A percentile compares a stretch with the other conserved stretches of the same genome.
phyloP scores from a whole-genome alignment of 2,329 filamentous ascomycete species.

The Penicillium sp. region DNA sequence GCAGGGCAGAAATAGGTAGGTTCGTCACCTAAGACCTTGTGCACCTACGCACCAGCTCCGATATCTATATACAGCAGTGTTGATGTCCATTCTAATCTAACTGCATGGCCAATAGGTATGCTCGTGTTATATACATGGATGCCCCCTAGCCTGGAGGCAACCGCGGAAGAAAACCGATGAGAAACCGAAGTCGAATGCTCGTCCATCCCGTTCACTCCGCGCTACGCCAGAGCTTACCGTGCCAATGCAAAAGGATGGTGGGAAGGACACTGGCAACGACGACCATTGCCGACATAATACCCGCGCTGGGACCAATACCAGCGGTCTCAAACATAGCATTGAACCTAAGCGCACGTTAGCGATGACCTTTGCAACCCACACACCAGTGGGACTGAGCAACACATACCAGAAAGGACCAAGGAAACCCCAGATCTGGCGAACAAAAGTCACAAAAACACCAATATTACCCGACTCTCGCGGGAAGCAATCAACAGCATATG shows the following conservation, averaged over 20 bases:
- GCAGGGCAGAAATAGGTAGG: too few relatives aligned
- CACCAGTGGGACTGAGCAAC: neutral
- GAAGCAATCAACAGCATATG: constrained; percentile 59
- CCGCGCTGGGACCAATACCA: constrained; percentile 32
- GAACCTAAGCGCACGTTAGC: constrained; percentile 30
- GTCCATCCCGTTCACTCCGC: constrained; percentile 1
- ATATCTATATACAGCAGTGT: constrained; percentile 5
- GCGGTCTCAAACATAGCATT: constrained; percentile 36
- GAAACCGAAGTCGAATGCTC: neutral
- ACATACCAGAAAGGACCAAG: constrained; percentile 40
- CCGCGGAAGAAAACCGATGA: neutral
- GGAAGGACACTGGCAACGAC: constrained; percentile 33
- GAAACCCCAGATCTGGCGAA: constrained; percentile 45
- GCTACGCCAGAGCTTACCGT: constrained; percentile 25
- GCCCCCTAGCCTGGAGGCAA: neutral
- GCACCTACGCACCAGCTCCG: neutral
- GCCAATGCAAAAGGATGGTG: constrained; percentile 31
- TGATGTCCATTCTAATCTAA: constrained; percentile 10
- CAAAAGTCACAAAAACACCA: constrained; percentile 60
- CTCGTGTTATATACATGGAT: neutral
- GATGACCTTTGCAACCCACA: neutral
- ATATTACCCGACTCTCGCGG: constrained; percentile 53
- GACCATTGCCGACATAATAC: constrained; percentile 31
- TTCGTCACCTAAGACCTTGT: too few relatives aligned
- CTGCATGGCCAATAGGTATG: constrained; percentile 9